Base-by-base conservation (phyloP, 805 yeast genomes). In the Yarrowia phangngaensis region DNA sequence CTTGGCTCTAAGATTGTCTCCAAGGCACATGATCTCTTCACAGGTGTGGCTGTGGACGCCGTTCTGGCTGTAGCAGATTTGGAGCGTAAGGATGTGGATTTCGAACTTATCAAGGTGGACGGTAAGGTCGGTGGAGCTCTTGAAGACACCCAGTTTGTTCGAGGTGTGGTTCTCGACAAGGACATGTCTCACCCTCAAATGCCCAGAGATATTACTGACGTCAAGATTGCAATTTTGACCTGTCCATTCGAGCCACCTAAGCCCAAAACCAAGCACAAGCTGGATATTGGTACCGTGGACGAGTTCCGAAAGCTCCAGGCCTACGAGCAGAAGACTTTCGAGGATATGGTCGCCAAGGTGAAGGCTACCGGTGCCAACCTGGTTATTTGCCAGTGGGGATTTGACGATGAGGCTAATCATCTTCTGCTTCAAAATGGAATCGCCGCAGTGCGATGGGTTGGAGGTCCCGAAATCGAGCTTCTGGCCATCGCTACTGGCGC, bases 161-260 rank as follows among this genome's bases (percentile, higher is more conserved):
- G 77, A 59, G 99, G 99, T 66, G 97, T 92, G 33, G 76, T 92
- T 32, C 72, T 92, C 52, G 98, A 92, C 67, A 92, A 92, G 70
- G 97, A 92, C 62, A 90, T 89, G 67, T 87, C 96, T 1, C 98
- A 92, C 67, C 96, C 97, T 4, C 99, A 92, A 69, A 92, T 92
- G 98, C 92, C 95, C 45, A 86, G 86, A 62, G 65, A 66, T 48
- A 75, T 90, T 35, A 63, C 72, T 53, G 83, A 88, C 65, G 95
- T 87, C 55, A 87, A 85, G 64, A 75, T 92, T 53, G 97, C 97
- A 40, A 90, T 92, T 56, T 74, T 92, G 63, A 92, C 99, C 2
- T 90, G 97, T 71, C 97, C 99, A 59, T 92, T 92, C 64, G 99
- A 92, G 72, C 99, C 99, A 30, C 99, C 99, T 60, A 92, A 92